A percentile compares a stretch with the other conserved stretches of the same genome.
phyloP scores from a whole-genome alignment of 1,284 basidiomycete species.

The Melampsora abietis-canadensis region DNA sequence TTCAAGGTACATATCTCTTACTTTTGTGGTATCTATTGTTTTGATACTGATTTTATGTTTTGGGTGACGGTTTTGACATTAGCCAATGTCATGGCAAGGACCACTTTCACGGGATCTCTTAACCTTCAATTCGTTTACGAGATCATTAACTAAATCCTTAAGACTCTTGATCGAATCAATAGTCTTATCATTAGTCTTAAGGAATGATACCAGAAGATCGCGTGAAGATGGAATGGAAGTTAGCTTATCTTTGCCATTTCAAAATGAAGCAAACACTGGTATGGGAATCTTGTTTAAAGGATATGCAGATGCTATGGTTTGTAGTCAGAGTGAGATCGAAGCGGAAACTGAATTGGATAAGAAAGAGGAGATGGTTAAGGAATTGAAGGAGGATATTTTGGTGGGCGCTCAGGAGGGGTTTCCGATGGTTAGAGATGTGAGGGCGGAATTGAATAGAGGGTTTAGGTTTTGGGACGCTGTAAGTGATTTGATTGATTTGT shows the following conservation, averaged over 20 bases:
- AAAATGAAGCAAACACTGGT: slow-evolving; percentile 92
- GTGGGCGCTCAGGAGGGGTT: slow-evolving; percentile 87
- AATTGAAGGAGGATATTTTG: slow-evolving; percentile 49
- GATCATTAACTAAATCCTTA: slow-evolving; percentile 80
- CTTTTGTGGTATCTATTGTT: background rate
- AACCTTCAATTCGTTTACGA: slow-evolving; percentile 96
- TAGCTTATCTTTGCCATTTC: slow-evolving; percentile 70
- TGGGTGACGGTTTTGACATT: slow-evolving; percentile 55
- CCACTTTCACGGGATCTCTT: slow-evolving; percentile 91
- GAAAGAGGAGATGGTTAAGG: slow-evolving; percentile 76
- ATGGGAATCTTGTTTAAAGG: slow-evolving; percentile 94
- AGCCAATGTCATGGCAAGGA: slow-evolving; percentile 67
- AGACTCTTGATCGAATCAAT: slow-evolving; percentile 87
- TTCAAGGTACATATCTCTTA: slow-evolving; percentile 65
- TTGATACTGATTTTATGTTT: background rate
- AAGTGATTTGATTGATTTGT: slow-evolving; percentile 55
- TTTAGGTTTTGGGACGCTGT: slow-evolving; percentile 98
- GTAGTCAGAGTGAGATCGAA: slow-evolving; percentile 54
- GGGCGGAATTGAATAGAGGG: slow-evolving; percentile 83
- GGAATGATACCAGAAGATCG: slow-evolving; percentile 75
- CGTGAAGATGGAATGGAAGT: slow-evolving; percentile 92
- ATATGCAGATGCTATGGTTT: slow-evolving; percentile 52
- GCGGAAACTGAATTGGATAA: slow-evolving; percentile 74
- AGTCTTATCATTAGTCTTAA: slow-evolving; percentile 83
- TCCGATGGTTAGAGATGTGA: slow-evolving; percentile 77